Evolutionary conservation across 1,284 basidiomycete species (phyloP).

Genomic region (Puccinia polysora): DNA sequence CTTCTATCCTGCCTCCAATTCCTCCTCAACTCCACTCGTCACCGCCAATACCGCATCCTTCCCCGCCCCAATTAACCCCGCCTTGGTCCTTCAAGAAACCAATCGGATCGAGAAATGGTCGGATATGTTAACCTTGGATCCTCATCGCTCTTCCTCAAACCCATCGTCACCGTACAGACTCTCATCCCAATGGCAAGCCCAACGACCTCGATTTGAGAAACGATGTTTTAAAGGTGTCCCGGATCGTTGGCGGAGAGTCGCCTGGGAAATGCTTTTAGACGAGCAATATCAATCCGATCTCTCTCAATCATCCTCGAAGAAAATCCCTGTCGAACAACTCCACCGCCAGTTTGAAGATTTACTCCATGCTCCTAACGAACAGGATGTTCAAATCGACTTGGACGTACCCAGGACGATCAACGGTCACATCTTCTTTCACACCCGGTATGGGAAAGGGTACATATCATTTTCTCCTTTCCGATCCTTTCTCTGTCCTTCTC

Average conservation of each 20-base stretch:
- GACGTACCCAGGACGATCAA: conserved; percentile 95
- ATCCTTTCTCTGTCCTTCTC: background rate
- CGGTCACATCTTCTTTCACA: conserved; percentile 89
- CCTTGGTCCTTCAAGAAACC: conserved; percentile 59
- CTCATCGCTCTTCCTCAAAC: conserved; percentile 67
- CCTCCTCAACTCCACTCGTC: conserved; percentile 51
- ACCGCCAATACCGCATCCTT: conserved; percentile 43
- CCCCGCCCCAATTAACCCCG: conserved; percentile 27
- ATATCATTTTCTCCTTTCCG: conserved; percentile 45
- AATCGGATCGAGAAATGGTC: conserved; percentile 78
- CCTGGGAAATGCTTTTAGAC: conserved; percentile 71
- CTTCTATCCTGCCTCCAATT: conserved; percentile 62
- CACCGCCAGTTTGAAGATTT: conserved; percentile 56
- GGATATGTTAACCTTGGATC: conserved; percentile 63
- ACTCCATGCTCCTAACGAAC: conserved; percentile 51
- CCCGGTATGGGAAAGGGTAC: conserved; percentile 87
- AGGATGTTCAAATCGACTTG: conserved; percentile 93
- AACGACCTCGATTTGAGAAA: conserved; percentile 56
- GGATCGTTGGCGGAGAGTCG: conserved; percentile 87
- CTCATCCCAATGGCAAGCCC: conserved; percentile 60
- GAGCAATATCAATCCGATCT: conserved; percentile 45
- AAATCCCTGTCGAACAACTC: conserved; percentile 46
- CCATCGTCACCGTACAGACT: conserved; percentile 70
- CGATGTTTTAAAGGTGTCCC: conserved; percentile 93
- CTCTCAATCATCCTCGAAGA: conserved; percentile 36